Conservation (phyloP, 805 yeast species). For the Saturnispora bothae region DNA sequence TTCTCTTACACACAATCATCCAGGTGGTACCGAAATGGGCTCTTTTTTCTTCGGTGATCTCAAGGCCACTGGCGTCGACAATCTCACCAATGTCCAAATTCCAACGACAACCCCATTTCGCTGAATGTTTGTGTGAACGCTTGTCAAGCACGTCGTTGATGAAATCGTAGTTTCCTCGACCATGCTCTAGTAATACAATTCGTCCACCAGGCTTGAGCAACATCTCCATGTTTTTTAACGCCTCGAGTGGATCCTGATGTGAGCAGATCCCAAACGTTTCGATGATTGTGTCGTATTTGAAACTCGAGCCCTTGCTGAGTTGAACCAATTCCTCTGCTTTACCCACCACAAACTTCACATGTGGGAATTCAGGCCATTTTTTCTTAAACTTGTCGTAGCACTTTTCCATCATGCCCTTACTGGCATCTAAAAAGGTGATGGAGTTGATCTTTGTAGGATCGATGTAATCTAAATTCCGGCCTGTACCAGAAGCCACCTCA, state of each 20-base stretch:
- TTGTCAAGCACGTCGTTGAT: constrained; percentile 74
- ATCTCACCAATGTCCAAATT: constrained; percentile 87
- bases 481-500: constrained; percentile 95
- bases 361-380: constrained; percentile 52
- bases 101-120: constrained; percentile 97
- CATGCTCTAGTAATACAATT: constrained; percentile 83
- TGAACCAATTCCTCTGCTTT: constrained; percentile 71
- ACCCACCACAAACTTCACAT: constrained; percentile 83
- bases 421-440: constrained; percentile 77
- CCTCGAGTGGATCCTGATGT: constrained; percentile 83
- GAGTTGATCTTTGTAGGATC: constrained; percentile 52
- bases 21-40: constrained; percentile 90
- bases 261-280: constrained; percentile 96
- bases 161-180: constrained; percentile 70
- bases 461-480: constrained; percentile 76
- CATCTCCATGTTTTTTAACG: constrained; percentile 60
- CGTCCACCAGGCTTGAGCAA: constrained; percentile 85
- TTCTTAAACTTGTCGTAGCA: constrained; percentile 64
- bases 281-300: constrained; percentile 80
- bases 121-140: constrained; percentile 72
- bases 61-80: constrained; percentile 73
- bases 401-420: constrained; percentile 74
- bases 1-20: constrained; percentile 66
- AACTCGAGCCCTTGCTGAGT: constrained; percentile 27
- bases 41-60: constrained; percentile 67